Evolutionary conservation across 352 stramenopile species (phyloP).

Genomic region (Pythium chondricola): DNA sequence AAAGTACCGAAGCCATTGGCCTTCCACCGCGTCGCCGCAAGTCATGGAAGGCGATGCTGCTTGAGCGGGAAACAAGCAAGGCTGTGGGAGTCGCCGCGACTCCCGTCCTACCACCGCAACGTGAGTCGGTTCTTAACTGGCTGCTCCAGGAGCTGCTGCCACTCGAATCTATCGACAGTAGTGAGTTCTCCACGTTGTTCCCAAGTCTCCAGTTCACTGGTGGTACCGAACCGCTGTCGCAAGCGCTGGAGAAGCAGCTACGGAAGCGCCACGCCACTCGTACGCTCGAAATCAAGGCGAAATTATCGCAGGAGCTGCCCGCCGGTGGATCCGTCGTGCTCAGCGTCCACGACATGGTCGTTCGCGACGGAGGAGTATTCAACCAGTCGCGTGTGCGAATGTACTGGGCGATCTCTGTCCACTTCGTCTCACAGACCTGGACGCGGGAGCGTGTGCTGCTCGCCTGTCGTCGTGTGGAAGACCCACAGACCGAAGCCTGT

Average conservation of each 20-base stretch:
- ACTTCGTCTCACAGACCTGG: constrained; percentile 10
- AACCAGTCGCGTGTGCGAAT: background rate
- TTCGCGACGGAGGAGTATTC: background rate
- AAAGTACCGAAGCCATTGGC: too few relatives aligned
- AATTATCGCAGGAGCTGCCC: too few relatives aligned
- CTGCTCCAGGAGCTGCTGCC: constrained; percentile 6
- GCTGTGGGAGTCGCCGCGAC: background rate
- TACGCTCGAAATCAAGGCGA: too few relatives aligned
- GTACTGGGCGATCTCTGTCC: constrained; percentile 2
- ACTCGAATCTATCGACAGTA: background rate
- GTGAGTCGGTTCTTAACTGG: constrained; percentile 10
- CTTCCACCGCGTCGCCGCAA: constrained; percentile 4
- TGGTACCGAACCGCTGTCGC: background rate
- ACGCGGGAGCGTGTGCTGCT: constrained; percentile 7
- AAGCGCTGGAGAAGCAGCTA: background rate
- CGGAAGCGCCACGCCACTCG: too few relatives aligned
- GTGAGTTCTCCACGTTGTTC: constrained; percentile 8
- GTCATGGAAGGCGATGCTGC: constrained; percentile 8
- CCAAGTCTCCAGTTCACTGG: constrained; percentile 4
- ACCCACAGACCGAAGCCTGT: background rate
- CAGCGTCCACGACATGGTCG: constrained; percentile 5
- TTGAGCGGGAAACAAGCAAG: constrained; percentile 9
- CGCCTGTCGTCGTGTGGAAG: constrained; percentile 2
- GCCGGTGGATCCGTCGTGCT: constrained; percentile 4
- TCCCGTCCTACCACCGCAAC: constrained; percentile 1